These are phyloP conservation scores for Actinomucor elegans DNA, from an alignment of 371 early-diverging fungal species.

Conservation along the genomic window DNA sequence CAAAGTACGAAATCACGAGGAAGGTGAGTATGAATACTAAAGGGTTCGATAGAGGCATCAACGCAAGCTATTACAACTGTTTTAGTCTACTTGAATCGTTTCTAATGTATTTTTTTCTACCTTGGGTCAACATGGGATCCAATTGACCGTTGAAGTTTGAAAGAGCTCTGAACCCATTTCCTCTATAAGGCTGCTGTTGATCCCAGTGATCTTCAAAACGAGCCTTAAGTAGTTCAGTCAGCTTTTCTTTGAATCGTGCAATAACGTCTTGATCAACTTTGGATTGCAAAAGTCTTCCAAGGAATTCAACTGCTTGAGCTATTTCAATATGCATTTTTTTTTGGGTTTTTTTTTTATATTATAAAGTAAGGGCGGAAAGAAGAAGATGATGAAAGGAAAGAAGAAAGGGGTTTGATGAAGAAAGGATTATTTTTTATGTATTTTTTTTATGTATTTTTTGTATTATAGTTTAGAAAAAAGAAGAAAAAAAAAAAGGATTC, in stretches of 20 bases:
- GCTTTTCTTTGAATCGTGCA: constrained; percentile 37
- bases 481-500: background rate
- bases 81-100: no score
- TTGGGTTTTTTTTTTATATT: background rate
- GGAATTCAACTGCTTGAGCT: constrained; percentile 59
- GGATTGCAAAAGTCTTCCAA: constrained; percentile 54
- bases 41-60: constrained; percentile 25
- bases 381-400: background rate
- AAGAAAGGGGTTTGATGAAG: background rate
- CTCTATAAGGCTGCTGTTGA: constrained; percentile 60
- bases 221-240: constrained; percentile 41
- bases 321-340: constrained; percentile 64
- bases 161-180: constrained; percentile 79
- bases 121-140: constrained; percentile 59
- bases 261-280: constrained; percentile 41
- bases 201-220: constrained; percentile 75
- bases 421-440: background rate
- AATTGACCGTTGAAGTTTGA: constrained; percentile 67
- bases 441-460: background rate
- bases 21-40: constrained; percentile 35
- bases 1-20: constrained; percentile 81
- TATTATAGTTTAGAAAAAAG: background rate
- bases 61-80: constrained; percentile 26
- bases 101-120: no score
- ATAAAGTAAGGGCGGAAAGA: background rate